phyloP scores from a whole-genome alignment of 2,329 filamentous ascomycete species.

The Coleophoma cylindrospora region DNA sequence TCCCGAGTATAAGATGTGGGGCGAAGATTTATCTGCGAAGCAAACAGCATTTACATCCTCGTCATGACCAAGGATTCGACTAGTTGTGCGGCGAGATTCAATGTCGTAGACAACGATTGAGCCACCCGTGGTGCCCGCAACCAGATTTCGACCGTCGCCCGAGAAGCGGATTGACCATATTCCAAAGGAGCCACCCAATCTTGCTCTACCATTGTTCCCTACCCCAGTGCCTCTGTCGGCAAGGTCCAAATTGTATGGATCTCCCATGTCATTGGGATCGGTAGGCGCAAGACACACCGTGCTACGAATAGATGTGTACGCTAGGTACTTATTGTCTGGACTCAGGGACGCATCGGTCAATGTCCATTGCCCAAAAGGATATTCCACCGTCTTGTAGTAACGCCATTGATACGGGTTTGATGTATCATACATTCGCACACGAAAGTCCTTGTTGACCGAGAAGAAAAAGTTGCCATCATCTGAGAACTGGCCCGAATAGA shows the following conservation, averaged over 20 bases:
- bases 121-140: constrained; percentile 77
- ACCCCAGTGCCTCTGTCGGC: constrained; percentile 36
- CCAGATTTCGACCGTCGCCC: constrained; percentile 83
- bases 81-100: constrained; percentile 67
- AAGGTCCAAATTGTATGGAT: constrained; percentile 77
- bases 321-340: constrained; percentile 86
- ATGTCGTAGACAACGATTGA: constrained; percentile 91
- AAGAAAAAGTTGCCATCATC: constrained; percentile 98
- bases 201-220: background rate
- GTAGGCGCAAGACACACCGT: constrained; percentile 83
- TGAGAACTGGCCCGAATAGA: constrained; percentile 95
- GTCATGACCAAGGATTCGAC: constrained; percentile 57
- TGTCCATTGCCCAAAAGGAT: constrained; percentile 89
- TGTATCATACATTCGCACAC: constrained; percentile 95
- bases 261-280: constrained; percentile 74
- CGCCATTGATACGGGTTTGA: constrained; percentile 93
- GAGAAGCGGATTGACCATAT: constrained; percentile 94
- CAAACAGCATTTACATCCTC: constrained; percentile 96
- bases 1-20: constrained; percentile 92
- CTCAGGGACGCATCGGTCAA: constrained; percentile 90
- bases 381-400: constrained; percentile 86
- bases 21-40: constrained; percentile 82
- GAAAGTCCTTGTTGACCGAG: constrained; percentile 85
- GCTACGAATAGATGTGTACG: constrained; percentile 84
- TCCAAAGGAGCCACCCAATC: constrained; percentile 38